Percentiles rank a stretch among this genome's conserved stretches.
phyloP scores from a whole-genome alignment of 352 stramenopile species.

The Pythium brassicae region DNA sequence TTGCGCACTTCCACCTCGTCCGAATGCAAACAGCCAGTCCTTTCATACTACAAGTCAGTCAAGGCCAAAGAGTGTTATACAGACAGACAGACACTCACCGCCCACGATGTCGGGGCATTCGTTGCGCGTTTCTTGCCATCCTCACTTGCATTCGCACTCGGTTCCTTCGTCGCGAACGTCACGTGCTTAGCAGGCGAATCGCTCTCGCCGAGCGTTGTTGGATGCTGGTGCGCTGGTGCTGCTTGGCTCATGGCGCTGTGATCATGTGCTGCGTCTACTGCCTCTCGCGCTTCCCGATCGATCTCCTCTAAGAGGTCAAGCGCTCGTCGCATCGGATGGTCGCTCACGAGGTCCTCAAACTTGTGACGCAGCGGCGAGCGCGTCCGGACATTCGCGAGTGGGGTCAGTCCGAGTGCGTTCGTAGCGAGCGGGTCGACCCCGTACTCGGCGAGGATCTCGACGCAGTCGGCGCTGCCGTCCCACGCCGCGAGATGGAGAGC shows the following conservation, averaged over 20 bases:
- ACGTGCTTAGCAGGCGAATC: not conserved
- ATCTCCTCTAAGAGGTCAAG: slow-evolving; percentile 41
- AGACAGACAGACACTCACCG: slow-evolving; percentile 3
- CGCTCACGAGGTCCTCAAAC: slow-evolving; percentile 48
- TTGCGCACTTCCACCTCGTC: not conserved
- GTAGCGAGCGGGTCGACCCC: slow-evolving; percentile 35
- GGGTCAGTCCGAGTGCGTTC: slow-evolving; percentile 47
- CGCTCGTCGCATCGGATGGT: slow-evolving; percentile 48
- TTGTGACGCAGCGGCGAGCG: slow-evolving; percentile 58
- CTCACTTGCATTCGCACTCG: not conserved
- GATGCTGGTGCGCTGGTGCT: not conserved
- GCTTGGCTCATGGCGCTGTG: not conserved
- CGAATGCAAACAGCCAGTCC: slow-evolving; percentile 20
- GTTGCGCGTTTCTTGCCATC: not conserved
- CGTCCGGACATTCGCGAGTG: slow-evolving; percentile 55
- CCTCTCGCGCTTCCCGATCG: slow-evolving; percentile 11
- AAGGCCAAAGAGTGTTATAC: too few species aligned
- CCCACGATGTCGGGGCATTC: slow-evolving; percentile 4
- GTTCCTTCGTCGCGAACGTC: not conserved
- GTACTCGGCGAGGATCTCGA: slow-evolving; percentile 68
- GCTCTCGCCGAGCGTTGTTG: too few species aligned
- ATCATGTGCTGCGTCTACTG: too few species aligned
- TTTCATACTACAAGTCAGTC: too few species aligned
- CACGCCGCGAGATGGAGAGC: slow-evolving; percentile 65
- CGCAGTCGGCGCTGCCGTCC: slow-evolving; percentile 55